Conservation (phyloP, 192 early-diverging fungal genomes). For the Paraglomus brasilianum region DNA sequence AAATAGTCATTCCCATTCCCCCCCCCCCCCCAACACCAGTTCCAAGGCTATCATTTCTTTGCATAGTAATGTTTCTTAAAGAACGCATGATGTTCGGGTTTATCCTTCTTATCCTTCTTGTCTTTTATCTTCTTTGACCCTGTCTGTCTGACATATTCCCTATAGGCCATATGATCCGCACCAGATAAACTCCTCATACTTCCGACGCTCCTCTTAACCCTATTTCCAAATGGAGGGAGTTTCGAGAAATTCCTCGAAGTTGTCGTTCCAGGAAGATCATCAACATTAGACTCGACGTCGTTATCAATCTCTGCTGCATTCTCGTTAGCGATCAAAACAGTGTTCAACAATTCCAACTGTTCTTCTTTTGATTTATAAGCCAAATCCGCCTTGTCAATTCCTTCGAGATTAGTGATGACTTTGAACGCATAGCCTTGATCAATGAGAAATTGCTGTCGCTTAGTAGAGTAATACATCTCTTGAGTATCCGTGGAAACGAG, state of each 20-base stretch:
- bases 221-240: constrained; percentile 46
- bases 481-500: constrained; percentile 98
- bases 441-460: constrained; percentile 98
- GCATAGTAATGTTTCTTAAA: constrained; percentile 65
- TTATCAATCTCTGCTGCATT: constrained; percentile 54
- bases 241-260: constrained; percentile 38
- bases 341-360: constrained; percentile 83
- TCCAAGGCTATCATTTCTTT: constrained; percentile 35
- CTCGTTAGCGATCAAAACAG: constrained; percentile 76
- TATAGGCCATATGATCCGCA: constrained; percentile 92
- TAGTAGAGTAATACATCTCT: constrained; percentile 98
- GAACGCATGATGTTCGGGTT: constrained; percentile 59
- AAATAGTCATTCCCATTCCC: too few species aligned
- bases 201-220: constrained; percentile 55
- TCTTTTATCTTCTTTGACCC: constrained; percentile 21
- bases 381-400: constrained; percentile 79
- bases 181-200: constrained; percentile 83
- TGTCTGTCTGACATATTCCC: constrained; percentile 59
- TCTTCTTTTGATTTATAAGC: constrained; percentile 70
- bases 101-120: constrained; percentile 41
- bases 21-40: background rate
- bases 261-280: constrained; percentile 50
- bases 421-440: constrained; percentile 99
- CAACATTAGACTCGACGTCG: constrained; percentile 63
- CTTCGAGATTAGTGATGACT: constrained; percentile 94